Base-by-base conservation (phyloP, 2,329 filamentous ascomycete species). In the Stagonosporopsis tanaceti region DNA sequence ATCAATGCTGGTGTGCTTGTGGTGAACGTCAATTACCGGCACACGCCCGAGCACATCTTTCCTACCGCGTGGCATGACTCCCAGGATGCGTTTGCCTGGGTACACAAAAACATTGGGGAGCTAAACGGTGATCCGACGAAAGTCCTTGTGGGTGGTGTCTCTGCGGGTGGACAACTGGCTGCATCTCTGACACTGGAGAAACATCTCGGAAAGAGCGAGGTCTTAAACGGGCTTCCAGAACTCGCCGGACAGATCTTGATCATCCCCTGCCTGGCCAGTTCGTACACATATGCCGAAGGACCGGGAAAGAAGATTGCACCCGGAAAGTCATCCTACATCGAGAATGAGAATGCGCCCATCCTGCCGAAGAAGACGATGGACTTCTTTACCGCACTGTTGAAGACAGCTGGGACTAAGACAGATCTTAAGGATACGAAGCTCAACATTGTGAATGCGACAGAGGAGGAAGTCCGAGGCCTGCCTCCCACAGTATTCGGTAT, bases 1-100 rank as follows among this genome's bases (percentile, higher is more conserved):
- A 66, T 79, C 12, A 74, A 75, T 4, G 67, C 76, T 0, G 69
- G 73, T 1, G 75, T 81, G 2, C 71, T 82, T 0, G 83, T 87
- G 0, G 63, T 87, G 1, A 84, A 85, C 39, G 74, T 87, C 12
- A 84, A 85, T 61, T 87, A 87, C 66, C 81, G 86, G 0, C 85
- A 87, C 63, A 85, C 84, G 0, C 85, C 85, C 0, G 81, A 87
- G 48, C 72, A 79, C 59, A 63, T 57, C 0, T 87, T 82, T 54
- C 86, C 85, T 0, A 81, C 78, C 0, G 78, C 80, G 0, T 85
- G 81, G 80, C 59, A 82, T 40, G 86, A 88, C 44, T 69, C 77
- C 0, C 80, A 84, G 55, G 85, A 87, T 42, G 79, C 81, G 0
- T 82, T 86, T 30, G 73, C 78, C 17, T 88, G 85, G 85, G 66